Conservation (phyloP, 2,329 filamentous ascomycete genomes). For the Epichloe bromicola region DNA sequence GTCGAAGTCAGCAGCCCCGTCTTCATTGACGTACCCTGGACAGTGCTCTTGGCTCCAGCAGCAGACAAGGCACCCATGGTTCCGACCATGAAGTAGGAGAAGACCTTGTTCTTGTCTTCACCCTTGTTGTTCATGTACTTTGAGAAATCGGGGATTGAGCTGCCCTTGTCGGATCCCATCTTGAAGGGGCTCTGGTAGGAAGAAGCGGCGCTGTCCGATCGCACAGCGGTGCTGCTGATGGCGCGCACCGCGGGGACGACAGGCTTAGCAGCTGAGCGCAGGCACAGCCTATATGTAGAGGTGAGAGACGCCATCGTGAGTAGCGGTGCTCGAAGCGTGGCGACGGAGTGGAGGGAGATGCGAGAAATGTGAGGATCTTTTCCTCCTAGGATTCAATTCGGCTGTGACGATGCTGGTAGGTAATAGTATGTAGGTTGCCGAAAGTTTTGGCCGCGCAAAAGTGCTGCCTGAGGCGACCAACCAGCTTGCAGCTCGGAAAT, state of each 20-base stretch:
- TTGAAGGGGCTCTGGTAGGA: constrained; percentile 52
- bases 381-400: constrained; percentile 19
- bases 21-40: constrained; percentile 63
- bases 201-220: constrained; percentile 33
- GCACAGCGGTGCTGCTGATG: constrained; percentile 41
- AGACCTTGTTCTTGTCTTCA: constrained; percentile 67
- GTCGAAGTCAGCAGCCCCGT: neutral
- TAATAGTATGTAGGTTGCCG: constrained; percentile 20
- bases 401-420: constrained; percentile 22
- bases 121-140: constrained; percentile 66
- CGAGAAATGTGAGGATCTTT: constrained; percentile 35
- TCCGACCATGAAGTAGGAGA: constrained; percentile 98
- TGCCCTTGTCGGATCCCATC: constrained; percentile 41
- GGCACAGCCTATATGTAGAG: constrained; percentile 54
- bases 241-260: constrained; percentile 34
- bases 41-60: constrained; percentile 91
- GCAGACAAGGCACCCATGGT: constrained; percentile 85
- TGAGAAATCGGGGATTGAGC: constrained; percentile 76
- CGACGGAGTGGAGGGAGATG: constrained; percentile 9
- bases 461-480: constrained; percentile 31
- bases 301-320: constrained; percentile 53
- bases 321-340: constrained; percentile 5
- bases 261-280: constrained; percentile 41
- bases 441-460: constrained; percentile 26
- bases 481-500: constrained; percentile 30